Base-by-base conservation (phyloP, 169 alveolate genomes). In the Plasmodium cynomolgi region DNA sequence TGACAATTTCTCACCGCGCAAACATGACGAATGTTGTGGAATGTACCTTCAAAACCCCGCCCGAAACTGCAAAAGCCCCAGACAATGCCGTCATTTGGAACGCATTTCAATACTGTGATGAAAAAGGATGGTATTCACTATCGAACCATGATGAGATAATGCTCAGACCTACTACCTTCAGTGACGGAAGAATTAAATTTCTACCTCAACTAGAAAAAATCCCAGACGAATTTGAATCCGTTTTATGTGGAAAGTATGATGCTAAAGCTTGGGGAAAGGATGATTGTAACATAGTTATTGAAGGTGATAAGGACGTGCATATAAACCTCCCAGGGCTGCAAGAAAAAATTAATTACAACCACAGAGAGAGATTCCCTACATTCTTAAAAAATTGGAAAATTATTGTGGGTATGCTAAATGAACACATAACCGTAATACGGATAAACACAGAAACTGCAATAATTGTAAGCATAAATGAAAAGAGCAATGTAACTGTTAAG, bases 371-470 rank as follows among this genome's bases (percentile, higher is more conserved):
- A 7, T 88, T 96, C 68, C 97, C 97, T 1, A 92, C 96, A 11
- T 96, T 96, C 58, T 95, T 93, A 29, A 96, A 96, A 93, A 77
- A 95, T 34, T 96, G 97, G 97, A 96, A 95, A 85, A 96, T 96
- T n/a, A 83, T 96, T 79, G 93, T 96, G 20, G 93, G 93, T 47
- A 26, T 81, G 44, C 34, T 95, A 54, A 95, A 96, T 84, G 44
- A 84, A 39, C 84, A 96, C 13, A 41, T 85, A 39, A 92, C 94
- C 17, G 39, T 95, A 15, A 88, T 96, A 71, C 94, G 97, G 13
- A 84, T 96, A 91, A 96, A 96, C 9, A 83, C 93, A 71, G 92
- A 84, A 72, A 77, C 95, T 68, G 95, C 95, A 56, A 75, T 96
- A 39, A 84, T 96, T 5, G 84, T 96, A 62, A 84, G 86, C 3